These are phyloP conservation scores for Clitopilus passeckerianus DNA, from an alignment of 768 basidiomycete genomes.

Conservation along the genomic window DNA sequence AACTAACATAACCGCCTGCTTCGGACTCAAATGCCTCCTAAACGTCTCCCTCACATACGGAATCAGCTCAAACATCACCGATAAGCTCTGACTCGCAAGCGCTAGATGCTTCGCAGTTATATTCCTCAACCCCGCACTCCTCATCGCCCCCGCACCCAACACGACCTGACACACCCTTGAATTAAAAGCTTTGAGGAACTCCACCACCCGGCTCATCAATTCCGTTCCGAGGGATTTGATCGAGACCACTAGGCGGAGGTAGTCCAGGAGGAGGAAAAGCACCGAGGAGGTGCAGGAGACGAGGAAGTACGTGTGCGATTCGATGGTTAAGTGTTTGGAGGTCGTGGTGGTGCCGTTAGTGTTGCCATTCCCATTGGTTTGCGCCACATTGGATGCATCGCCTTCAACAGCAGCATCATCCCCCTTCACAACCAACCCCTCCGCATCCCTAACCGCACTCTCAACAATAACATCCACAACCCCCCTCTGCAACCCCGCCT, in stretches of 20 bases:
- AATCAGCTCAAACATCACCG: slow-evolving; percentile 89
- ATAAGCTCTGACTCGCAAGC: slow-evolving; percentile 92
- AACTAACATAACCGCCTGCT: slow-evolving; percentile 94
- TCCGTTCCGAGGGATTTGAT: slow-evolving; percentile 88
- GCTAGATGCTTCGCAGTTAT: slow-evolving; percentile 99
- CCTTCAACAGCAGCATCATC: slow-evolving; percentile 10
- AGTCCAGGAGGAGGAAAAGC: slow-evolving; percentile 72
- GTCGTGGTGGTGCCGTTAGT: slow-evolving; percentile 17
- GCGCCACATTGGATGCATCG: slow-evolving; percentile 11
- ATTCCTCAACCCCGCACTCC: slow-evolving; percentile 94
- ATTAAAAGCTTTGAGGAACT: slow-evolving; percentile 97
- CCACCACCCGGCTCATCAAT: slow-evolving; percentile 90
- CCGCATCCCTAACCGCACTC: slow-evolving; percentile 77
- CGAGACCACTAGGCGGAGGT: slow-evolving; percentile 84
- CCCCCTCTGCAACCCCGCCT: slow-evolving; percentile 56
- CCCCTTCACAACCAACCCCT: slow-evolving; percentile 47
- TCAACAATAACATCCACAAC: slow-evolving; percentile 72
- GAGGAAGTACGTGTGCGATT: slow-evolving; percentile 79
- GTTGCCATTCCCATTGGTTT: slow-evolving; percentile 9
- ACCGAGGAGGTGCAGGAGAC: slow-evolving; percentile 83
- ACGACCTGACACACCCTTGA: slow-evolving; percentile 98
- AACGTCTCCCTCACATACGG: slow-evolving; percentile 96
- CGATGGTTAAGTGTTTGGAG: slow-evolving; percentile 67
- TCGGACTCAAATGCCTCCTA: slow-evolving; percentile 86
- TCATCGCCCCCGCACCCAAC: slow-evolving; percentile 97